Base-by-base conservation (phyloP, 306 rosid genomes). In the Vicia faba region DNA sequence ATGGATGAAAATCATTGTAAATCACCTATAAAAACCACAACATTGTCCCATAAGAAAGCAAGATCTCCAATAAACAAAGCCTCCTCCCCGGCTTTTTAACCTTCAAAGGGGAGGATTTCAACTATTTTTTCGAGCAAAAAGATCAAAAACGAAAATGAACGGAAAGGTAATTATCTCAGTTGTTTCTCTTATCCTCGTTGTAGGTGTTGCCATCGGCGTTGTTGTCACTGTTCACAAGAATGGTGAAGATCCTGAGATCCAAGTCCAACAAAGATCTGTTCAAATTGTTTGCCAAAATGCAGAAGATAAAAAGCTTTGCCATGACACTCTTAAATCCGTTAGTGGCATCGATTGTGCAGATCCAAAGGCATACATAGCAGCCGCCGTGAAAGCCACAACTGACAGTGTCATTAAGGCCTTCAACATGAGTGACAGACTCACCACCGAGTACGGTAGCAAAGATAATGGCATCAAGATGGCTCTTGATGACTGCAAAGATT, bases 181-280 rank as follows among this genome's bases (percentile, higher is more conserved):
- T 5, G 51, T 85, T 26, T 85, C 88, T 48, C 57, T 92, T 26
- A 79, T 92, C 40, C 85, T 92, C 0, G 82, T 89, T 1, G 91
- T 89, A 0, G 96, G 96, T 2, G 91, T 85, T 5, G 89, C 71
- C 3, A 28, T 85, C 0, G 92, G 88, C 0, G 75, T 83, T 2
- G 80, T 81, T 0, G 84, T 85, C 0, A 36, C 78, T 0, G 80
- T 87, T 19, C 43, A 60, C 45, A 77, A 18, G 8, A 76, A 64
- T 12, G 14, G 3, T 3, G 61, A 1, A 0, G 71, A 60, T 0
- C 4, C 79, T 13, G 9, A 19, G 1, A 1, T 36, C 54, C 3
- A 74, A 1, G 3, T 82, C 2, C 72, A 78, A 0, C 53, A 68
- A 46, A 89, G 76, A 23, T 11, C 63, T 0, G 79, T 92, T 0